Evolutionary conservation across 78 protist species (phyloP), one percentile per base, ranked within the genome.

Genomic region (Andalucia godoyi): DNA sequence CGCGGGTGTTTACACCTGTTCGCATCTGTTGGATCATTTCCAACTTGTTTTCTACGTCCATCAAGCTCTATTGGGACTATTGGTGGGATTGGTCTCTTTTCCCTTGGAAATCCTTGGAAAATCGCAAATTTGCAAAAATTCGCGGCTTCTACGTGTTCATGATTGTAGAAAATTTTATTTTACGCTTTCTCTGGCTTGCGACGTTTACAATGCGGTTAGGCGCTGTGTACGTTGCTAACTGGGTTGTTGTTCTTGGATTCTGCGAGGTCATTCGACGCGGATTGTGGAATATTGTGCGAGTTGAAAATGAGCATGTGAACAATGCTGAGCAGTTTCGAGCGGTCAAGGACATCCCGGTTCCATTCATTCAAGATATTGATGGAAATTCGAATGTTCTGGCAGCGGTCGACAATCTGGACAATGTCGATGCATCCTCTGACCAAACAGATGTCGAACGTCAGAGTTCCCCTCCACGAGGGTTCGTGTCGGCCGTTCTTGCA

Each of bases 281-380:
- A 7, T 77, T 70, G 74, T 78, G 84, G 84, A 78, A 70, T 63
- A 23, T 70, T 1, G 62, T 57, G 51, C 71, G 84, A 23, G 34
- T 77, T 0, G 84, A 78, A 37, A 78, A 78, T 62, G 84, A 78
- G 40, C 84, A 78, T 33, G 23, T 70, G 12, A 70, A 50, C 25
- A 78, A 78, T 49, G 65, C 69, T 62, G 84, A 77, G 49, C 52
- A 55, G 38, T 78, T 69, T 46, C 60, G 84, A 42, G 70, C 70
- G 0, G 58, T 54, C 8, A 53, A 67, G 41, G 74, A 65, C 34
- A 57, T 78, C 36, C 78, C 77, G 21, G 58, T 78, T 38, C 84
- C 84, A 0, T 78, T 42, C 47, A 17, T 43, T 10, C 47, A 43
- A n/a, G n/a, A n/a, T n/a, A n/a, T n/a, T n/a, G n/a, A n/a, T n/a